Evolutionary conservation across 176 grass and related monocot species (phyloP), one percentile per base, ranked within the genome.

Genomic region (Coix lacrymajobi): DNA sequence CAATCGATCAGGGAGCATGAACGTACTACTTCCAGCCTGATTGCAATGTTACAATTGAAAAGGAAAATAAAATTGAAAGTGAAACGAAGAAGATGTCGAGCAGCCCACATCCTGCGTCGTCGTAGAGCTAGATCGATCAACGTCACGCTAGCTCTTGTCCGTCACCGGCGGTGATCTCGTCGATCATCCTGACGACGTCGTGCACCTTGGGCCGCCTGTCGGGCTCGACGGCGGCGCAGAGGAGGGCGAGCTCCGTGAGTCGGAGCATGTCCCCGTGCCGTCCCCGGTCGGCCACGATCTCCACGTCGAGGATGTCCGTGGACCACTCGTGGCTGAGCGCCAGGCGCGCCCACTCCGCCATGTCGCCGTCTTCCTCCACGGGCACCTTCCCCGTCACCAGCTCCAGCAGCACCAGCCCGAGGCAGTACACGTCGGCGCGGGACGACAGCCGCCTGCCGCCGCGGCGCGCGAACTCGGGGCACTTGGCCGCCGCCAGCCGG

Each of bases 291-390:
- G 32, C 54, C 32, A 90, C 77, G 82, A 99, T 90, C 85, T 96
- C 93, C 17, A 99, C 67, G 86, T 99, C 96, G 73, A 99, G 45
- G 34, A 99, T 89, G 72, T 99, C 96, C 4, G 91, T 96, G 29
- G 96, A 94, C 96, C 89, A 99, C 64, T 99, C 89, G 68, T 99
- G 92, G 73, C 82, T 90, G 15, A 99, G 80, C n/a, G 89, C 91
- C 24, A 92, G 67, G 16, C 87, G 86, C 65, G 94, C 89, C 96
- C 96, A 99, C 81, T 84, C 84, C 51, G 91, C 84, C 78, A 99
- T 74, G 79, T 89, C 86, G 66, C 87, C 91, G 71, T 96, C 93
- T 19, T 90, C 83, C 67, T 96, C 91, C 19, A 86, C 81, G 7
- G 93, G 89, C 17, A 88, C 80, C 74, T 94, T 93, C 37, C 96